Evolutionary conservation across 1,284 basidiomycete genomes (phyloP), one percentile per base, ranked within the genome.

Genomic region (Lignosus rhinocerotis): DNA sequence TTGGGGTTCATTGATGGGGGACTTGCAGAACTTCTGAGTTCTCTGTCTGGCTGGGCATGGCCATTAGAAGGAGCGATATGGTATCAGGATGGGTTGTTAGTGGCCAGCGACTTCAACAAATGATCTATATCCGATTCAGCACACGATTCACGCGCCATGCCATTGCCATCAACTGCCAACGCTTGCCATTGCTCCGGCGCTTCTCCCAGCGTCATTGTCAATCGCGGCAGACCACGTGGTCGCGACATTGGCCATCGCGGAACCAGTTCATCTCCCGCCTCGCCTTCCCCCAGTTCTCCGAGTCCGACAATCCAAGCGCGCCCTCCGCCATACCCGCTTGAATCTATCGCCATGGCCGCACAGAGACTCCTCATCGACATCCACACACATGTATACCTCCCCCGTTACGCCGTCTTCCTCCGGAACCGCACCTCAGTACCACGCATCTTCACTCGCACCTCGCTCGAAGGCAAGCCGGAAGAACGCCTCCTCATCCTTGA

Each of bases 381-480:
- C 31, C 91, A 93, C 74, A 90, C 89, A 10, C 92, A 93, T 66
- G 82, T 93, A 56, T 94, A 93, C 69, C 82, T 92, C 30, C 85
- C 89, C 8, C 81, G 87, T 50, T 92, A 92, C 70, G 84, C 85
- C 16, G 75, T 82, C 1, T 74, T 89, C 55, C 75, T 92, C 46
- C 81, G 88, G 45, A 77, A 82, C 42, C 81, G 90, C 43, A 69
- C 80, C 10, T 71, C 73, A 19, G 87, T 84, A 2, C 92, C 92
- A 34, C 80, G 87, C 39, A 90, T 94, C 64, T 79, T 87, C 59
- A 77, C 80, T n/a, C 76, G 80, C 36, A 73, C 69, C 9, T 75
- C 71, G 11, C 69, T 73, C 9, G 74, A 69, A 6, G 74, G 82
- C 50, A 76, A 76, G 34, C 69, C 74, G 9, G 84, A 90, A 56